Conservation (phyloP, 139 green algal species). For the Chlamydomonas incerta region DNA sequence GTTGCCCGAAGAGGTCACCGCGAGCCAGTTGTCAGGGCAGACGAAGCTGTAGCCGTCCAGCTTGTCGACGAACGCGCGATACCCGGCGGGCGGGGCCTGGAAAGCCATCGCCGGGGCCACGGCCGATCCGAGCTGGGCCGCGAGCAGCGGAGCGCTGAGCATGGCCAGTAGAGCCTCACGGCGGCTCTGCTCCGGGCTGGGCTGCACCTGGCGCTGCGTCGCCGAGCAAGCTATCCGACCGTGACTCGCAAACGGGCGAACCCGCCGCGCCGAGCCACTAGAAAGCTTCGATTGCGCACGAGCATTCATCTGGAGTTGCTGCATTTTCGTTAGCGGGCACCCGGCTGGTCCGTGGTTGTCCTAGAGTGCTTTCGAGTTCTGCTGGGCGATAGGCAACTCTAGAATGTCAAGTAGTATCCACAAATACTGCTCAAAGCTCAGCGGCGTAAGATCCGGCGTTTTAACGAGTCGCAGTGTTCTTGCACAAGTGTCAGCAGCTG, state of each 20-base stretch:
- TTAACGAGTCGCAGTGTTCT: too few species aligned
- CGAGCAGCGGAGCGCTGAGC: not conserved
- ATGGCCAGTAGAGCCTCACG: conserved; percentile 2
- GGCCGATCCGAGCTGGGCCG: not conserved
- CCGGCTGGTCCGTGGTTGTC: too few species aligned
- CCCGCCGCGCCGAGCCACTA: too few species aligned
- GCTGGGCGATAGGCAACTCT: too few species aligned
- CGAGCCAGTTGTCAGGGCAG: conserved; percentile 79
- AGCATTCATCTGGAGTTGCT: not conserved
- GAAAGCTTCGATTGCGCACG: too few species aligned
- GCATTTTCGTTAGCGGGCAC: not conserved
- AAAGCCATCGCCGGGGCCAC: conserved; percentile 39
- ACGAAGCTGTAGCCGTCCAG: conserved; percentile 92
- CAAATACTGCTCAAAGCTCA: too few species aligned
- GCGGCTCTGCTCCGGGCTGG: not conserved
- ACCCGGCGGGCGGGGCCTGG: conserved; percentile 61
- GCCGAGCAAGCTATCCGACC: too few species aligned
- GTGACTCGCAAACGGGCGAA: not conserved
- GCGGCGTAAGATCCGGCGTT: too few species aligned
- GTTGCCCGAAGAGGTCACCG: conserved; percentile 87
- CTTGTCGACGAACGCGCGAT: conserved; percentile 73
- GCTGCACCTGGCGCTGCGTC: not conserved
- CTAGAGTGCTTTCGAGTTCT: too few species aligned
- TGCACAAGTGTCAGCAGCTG: too few species aligned
- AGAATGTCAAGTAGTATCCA: too few species aligned